Percentiles rank a stretch among this genome's conserved stretches.
Evolutionary conservation across 768 basidiomycete species (phyloP).

Genomic region (Suillus clintonianus): DNA sequence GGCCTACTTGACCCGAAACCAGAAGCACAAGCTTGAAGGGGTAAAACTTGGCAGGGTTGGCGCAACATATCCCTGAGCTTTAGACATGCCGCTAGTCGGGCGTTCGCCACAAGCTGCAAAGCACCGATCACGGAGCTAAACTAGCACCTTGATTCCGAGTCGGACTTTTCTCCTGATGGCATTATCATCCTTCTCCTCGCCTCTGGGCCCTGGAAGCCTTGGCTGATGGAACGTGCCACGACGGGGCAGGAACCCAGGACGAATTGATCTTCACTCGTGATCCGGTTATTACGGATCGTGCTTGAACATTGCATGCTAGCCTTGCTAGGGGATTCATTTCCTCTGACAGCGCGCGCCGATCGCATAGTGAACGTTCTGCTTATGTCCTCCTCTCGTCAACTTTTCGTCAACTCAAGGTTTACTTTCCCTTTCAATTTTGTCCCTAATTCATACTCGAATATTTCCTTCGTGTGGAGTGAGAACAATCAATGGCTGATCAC

Average conservation of each 20-base stretch:
- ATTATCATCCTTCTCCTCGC: not conserved
- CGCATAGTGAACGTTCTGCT: no score
- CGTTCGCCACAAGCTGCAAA: not conserved
- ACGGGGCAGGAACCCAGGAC: not conserved
- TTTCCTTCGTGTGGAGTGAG: no score
- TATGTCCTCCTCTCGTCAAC: no score
- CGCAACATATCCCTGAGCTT: not conserved
- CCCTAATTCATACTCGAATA: no score
- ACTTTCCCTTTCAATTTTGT: no score
- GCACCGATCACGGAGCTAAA: not conserved
- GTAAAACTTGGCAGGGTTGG: not conserved
- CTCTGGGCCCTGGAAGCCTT: not conserved
- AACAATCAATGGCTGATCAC: no score
- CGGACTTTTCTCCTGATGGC: not conserved
- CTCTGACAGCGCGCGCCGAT: no score
- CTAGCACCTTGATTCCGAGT: not conserved
- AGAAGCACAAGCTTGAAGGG: not conserved
- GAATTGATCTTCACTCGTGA: not conserved
- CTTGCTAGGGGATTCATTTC: no score
- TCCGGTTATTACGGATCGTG: no score
- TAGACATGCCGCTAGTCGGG: not conserved
- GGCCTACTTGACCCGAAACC: no score
- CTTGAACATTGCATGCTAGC: no score
- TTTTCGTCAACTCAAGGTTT: no score
- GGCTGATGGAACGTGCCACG: not conserved